Conservation (phyloP, 2,329 filamentous ascomycete species). For the Stemphylium vesicarium region DNA sequence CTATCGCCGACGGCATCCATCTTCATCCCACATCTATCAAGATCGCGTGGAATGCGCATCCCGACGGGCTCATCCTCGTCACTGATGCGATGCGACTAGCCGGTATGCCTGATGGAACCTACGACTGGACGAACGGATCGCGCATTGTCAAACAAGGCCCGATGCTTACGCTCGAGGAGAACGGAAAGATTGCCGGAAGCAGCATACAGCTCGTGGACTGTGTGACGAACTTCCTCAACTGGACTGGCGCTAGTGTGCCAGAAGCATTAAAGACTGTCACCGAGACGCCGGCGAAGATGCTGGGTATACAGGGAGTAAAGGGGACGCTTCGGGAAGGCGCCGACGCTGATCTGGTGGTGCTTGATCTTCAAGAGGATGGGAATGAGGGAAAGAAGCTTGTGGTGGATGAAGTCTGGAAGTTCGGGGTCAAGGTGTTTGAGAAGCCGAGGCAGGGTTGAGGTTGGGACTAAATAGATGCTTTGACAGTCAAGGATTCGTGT, state of each 20-base stretch:
- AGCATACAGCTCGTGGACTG: conserved; percentile 80
- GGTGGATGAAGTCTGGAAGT: conserved; percentile 83
- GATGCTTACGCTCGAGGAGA: conserved; percentile 76
- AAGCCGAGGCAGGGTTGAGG: conserved; percentile 2
- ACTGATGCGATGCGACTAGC: conserved; percentile 92
- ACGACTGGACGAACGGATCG: conserved; percentile 82
- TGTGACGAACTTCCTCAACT: conserved; percentile 79
- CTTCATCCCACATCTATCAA: conserved; percentile 87
- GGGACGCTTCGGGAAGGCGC: conserved; percentile 59
- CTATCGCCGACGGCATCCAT: conserved; percentile 91
- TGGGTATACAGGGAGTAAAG: conserved; percentile 71
- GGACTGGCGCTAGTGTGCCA: conserved; percentile 72
- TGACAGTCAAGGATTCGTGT: background rate
- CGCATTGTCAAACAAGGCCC: conserved; percentile 73
- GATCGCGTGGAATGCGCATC: conserved; percentile 87
- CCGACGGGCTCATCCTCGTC: conserved; percentile 83
- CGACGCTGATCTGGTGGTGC: conserved; percentile 66
- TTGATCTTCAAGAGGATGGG: conserved; percentile 61
- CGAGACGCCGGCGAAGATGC: conserved; percentile 76
- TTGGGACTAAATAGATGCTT: background rate
- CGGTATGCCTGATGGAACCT: conserved; percentile 81
- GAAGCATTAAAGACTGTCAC: conserved; percentile 76
- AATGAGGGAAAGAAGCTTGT: conserved; percentile 60
- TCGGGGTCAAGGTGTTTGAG: conserved; percentile 58
- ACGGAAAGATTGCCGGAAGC: conserved; percentile 62